A percentile compares a stretch with the other conserved stretches of the same genome.
Evolutionary conservation across 1,139 yeast species (phyloP).

Genomic region (Candida frijolesensis): DNA sequence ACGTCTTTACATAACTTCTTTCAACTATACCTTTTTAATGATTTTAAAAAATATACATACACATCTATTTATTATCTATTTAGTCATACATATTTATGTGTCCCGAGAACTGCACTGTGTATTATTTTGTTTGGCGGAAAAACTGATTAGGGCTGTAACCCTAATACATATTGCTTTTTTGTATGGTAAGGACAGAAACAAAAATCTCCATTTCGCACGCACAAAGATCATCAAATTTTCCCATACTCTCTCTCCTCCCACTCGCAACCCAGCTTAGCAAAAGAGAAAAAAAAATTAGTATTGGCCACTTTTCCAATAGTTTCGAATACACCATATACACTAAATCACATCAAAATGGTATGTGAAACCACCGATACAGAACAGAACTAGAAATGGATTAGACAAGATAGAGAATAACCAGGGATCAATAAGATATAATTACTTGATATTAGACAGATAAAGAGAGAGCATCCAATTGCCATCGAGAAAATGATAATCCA

Average conservation of each 20-base stretch:
- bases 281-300: slow-evolving; percentile 7
- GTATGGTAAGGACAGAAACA: background rate
- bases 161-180: slow-evolving; percentile 4
- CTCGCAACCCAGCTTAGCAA: background rate
- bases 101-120: no score
- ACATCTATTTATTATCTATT: no score
- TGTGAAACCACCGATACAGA: slow-evolving; percentile 12
- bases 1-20: background rate
- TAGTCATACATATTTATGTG: no score
- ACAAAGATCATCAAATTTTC: slow-evolving; percentile 4
- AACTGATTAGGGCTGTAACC: slow-evolving; percentile 8
- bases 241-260: background rate
- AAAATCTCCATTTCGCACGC: slow-evolving; percentile 3
- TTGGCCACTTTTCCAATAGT: background rate
- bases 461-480: background rate
- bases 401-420: background rate
- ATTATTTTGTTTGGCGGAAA: no score
- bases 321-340: slow-evolving; percentile 14
- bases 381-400: background rate
- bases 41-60: background rate
- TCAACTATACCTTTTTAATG: background rate
- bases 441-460: background rate
- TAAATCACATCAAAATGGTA: slow-evolving; percentile 25
- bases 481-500: background rate
- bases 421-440: background rate